Evolutionary conservation across 306 rosid genomes (phyloP), one percentile per base, ranked within the genome.

Genomic region (Lotus japonicus): DNA sequence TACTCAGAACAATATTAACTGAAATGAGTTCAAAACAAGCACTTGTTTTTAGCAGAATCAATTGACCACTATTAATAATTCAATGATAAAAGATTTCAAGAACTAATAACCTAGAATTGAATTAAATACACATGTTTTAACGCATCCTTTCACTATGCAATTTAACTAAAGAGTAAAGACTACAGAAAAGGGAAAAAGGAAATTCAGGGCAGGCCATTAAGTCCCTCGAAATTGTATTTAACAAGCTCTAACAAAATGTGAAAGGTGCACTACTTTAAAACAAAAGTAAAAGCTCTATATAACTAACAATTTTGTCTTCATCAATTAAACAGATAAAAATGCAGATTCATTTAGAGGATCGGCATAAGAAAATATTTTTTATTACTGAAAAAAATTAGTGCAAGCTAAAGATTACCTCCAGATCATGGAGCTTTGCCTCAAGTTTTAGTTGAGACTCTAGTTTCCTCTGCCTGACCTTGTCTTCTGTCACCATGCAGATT

Each of bases 401-500:
- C 14, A 52, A 43, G 13, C 54, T 60, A 31, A 62, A 79, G 64
- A 49, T 72, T 76, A 90, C 99, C 95, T 88, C 99, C 52, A 94
- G 45, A 76, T 69, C 92, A 68, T 90, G 99, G 68, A 94, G 90
- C 75, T 88, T 94, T 53, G 90, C 96, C 85, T 94, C 97, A 15
- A 94, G 95, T 77, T 94, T 94, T 65, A 82, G 86, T 78, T 85
- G 99, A 81, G 84, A 86, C 78, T 88, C 95, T 41, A 88, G 81
- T 80, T 83, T 94, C 80, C 88, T 94, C 85, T 81, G 86, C 79
- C 70, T 84, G 79, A 81, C 72, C 68, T 84, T 84, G 62, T 92
- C 97, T 74, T 94, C 99, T 5, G 96, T 82, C 63, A 94, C 99
- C 99, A 94, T 94, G 77, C 74, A 88, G 62, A 90, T 72, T 69